phyloP scores from a whole-genome alignment of 129 eudicot genomes.

The Saussurea involucrata region DNA sequence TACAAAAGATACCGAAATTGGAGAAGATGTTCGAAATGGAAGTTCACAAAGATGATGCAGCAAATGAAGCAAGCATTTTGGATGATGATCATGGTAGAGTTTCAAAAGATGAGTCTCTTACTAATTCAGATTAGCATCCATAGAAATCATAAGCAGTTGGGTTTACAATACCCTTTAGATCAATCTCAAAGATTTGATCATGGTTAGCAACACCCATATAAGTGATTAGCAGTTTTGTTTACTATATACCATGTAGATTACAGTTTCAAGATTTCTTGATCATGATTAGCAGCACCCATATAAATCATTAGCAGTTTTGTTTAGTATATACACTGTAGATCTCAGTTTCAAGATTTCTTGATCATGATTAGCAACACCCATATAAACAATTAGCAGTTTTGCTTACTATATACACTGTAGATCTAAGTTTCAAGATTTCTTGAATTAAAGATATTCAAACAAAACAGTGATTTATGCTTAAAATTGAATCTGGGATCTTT shows the following conservation, averaged over 20 bases:
- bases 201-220: background rate
- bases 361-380: no score
- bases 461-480: background rate
- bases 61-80: slow-evolving; percentile 1
- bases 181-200: background rate
- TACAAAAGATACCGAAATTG: background rate
- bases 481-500: background rate
- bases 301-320: no score
- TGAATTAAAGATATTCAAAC: background rate
- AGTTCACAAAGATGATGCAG: slow-evolving; percentile 9
- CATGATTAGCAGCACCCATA: no score
- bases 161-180: background rate
- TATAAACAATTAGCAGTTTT: no score
- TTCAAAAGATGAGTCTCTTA: background rate
- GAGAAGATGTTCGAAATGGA: background rate
- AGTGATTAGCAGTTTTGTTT: background rate
- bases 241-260: no score
- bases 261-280: background rate
- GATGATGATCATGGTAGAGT: slow-evolving; percentile 1
- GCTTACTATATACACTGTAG: background rate
- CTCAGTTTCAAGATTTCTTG: background rate
- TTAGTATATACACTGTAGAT: no score
- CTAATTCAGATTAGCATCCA: background rate
- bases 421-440: background rate
- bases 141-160: background rate